phyloP scores from a whole-genome alignment of 163 green algal genomes.

The Picocystis sp. region DNA sequence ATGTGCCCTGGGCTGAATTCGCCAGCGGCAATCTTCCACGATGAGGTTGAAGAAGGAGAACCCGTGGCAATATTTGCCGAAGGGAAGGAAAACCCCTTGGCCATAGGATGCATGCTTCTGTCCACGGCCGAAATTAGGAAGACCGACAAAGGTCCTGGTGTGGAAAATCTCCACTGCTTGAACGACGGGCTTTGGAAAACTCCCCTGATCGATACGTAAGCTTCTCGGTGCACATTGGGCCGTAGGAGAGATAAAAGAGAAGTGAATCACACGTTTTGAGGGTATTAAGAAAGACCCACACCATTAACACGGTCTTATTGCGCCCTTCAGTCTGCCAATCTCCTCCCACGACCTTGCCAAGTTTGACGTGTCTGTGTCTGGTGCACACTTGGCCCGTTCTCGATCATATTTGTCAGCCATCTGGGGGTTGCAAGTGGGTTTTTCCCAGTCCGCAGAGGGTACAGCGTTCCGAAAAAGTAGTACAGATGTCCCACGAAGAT shows the following conservation, averaged over 20 bases:
- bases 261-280: too few species aligned
- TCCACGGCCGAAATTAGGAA: conserved; percentile 70
- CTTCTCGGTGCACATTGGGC: too few species aligned
- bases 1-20: conserved; percentile 96
- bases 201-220: background rate
- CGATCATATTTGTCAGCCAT: too few species aligned
- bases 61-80: conserved; percentile 77
- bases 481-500: conserved; percentile 31
- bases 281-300: too few species aligned
- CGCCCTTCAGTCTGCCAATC: too few species aligned
- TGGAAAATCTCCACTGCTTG: conserved; percentile 77
- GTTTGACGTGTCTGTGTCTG: too few species aligned
- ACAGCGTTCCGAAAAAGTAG: conserved; percentile 21
- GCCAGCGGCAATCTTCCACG: conserved; percentile 74
- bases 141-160: conserved; percentile 45
- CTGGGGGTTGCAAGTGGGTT: too few species aligned
- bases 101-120: conserved; percentile 82
- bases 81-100: conserved; percentile 82
- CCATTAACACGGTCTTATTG: too few species aligned
- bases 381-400: too few species aligned
- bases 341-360: too few species aligned
- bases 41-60: conserved; percentile 46
- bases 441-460: conserved; percentile 3
- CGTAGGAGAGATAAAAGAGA: too few species aligned
- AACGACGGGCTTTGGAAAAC: conserved; percentile 73